phyloP scores from a whole-genome alignment of 2,329 filamentous ascomycete species.

The Stemphylium vesicarium region DNA sequence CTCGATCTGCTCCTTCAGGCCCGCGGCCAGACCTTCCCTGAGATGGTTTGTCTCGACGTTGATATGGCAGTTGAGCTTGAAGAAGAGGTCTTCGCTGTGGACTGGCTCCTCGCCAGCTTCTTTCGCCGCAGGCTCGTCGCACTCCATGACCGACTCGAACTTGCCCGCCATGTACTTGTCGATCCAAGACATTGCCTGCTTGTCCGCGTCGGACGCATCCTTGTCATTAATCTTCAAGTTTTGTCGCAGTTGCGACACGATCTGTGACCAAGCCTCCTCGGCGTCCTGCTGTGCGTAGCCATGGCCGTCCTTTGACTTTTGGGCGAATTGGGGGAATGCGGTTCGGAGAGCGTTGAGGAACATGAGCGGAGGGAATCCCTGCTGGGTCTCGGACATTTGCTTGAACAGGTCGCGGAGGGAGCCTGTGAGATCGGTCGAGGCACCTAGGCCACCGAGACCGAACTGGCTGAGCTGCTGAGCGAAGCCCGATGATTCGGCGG shows the following conservation, averaged over 20 bases:
- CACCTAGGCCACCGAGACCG: constrained; percentile 64
- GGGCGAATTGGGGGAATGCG: constrained; percentile 90
- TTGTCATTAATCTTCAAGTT: constrained; percentile 72
- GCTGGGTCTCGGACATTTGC: constrained; percentile 86
- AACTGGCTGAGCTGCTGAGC: constrained; percentile 53
- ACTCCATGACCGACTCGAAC: constrained; percentile 79
- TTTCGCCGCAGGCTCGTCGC: constrained; percentile 79
- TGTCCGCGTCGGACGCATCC: constrained; percentile 43
- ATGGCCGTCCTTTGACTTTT: constrained; percentile 79
- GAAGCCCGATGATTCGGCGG: constrained; percentile 40
- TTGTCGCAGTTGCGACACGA: constrained; percentile 80
- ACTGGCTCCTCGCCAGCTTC: constrained; percentile 75
- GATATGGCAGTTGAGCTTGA: constrained; percentile 97
- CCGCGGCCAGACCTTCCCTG: constrained; percentile 82
- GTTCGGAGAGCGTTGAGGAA: constrained; percentile 82
- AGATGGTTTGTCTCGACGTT: constrained; percentile 86
- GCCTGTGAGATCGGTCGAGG: constrained; percentile 73
- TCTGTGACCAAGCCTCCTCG: constrained; percentile 97
- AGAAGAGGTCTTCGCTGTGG: constrained; percentile 74
- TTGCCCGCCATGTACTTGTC: constrained; percentile 89
- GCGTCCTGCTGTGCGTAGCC: constrained; percentile 98
- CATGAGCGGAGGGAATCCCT: constrained; percentile 80
- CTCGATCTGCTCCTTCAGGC: constrained; percentile 85
- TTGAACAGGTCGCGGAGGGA: constrained; percentile 85
- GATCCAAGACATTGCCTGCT: constrained; percentile 71